A percentile compares a stretch with the other conserved stretches of the same genome.
Evolutionary conservation across 176 grass and related monocot genomes (phyloP).

Genomic region (Triticum timopheevii): DNA sequence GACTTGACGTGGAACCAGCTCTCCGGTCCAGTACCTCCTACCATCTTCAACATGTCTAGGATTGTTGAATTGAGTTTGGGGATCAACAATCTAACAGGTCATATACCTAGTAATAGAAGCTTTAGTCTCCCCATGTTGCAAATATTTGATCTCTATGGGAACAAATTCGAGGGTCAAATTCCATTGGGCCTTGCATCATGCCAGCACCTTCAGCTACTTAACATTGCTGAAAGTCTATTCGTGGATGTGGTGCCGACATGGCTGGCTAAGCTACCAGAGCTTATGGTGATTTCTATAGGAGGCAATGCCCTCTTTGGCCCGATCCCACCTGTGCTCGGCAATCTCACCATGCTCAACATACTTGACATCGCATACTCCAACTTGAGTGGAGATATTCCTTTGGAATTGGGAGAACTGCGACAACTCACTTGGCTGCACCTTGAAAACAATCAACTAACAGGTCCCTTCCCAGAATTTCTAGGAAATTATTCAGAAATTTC

Average conservation of each 20-base stretch:
- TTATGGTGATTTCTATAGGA: not conserved
- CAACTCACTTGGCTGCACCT: not conserved
- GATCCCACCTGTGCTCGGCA: not conserved
- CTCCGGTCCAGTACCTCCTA: not conserved
- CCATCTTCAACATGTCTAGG: not conserved
- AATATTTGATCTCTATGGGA: rapidly evolving
- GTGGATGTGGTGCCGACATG: not conserved
- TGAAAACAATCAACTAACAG: not conserved
- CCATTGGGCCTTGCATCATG: not conserved
- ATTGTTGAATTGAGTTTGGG: not conserved
- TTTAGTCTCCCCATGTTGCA: not conserved
- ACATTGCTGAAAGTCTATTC: rapidly evolving
- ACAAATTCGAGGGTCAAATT: not conserved
- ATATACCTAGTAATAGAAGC: not conserved
- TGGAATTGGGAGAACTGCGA: not conserved
- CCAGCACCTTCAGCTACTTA: not conserved
- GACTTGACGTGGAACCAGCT: not conserved
- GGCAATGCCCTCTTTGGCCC: not conserved
- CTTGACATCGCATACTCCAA: not conserved
- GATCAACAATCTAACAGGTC: not conserved
- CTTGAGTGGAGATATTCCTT: too few species aligned
- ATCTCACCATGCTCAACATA: not conserved
- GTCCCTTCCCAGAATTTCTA: not conserved
- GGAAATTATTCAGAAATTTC: not conserved
- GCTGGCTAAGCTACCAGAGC: not conserved